Percentiles rank a stretch among this genome's conserved stretches.
Conservation (phyloP, 352 stramenopile genomes). For the Pythium sukuiense region DNA sequence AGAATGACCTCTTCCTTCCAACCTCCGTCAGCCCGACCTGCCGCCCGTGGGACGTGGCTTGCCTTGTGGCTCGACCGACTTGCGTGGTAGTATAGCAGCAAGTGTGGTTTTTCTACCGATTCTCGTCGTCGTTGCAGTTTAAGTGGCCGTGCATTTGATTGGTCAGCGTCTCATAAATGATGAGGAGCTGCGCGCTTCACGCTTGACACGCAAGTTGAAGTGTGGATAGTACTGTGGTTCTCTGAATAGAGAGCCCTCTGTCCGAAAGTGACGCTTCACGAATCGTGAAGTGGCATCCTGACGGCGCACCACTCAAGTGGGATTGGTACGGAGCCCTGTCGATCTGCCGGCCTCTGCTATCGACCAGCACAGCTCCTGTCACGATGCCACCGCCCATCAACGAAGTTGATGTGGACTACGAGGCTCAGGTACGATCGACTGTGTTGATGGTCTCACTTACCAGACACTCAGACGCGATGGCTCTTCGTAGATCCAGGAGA, state of each 20-base stretch:
- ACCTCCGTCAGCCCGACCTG: not conserved
- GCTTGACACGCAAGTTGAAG: slow-evolving; percentile 18
- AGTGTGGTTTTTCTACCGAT: slow-evolving; percentile 5
- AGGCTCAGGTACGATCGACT: slow-evolving; percentile 48
- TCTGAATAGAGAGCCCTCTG: not conserved
- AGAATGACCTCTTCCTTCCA: not conserved
- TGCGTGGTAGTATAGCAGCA: too few relatives aligned
- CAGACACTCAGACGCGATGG: not conserved
- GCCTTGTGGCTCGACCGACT: too few relatives aligned
- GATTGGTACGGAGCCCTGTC: not conserved
- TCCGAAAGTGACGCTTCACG: slow-evolving; percentile 3
- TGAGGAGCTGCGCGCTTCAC: not conserved
- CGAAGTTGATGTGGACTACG: slow-evolving; percentile 66
- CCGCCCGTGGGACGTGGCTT: not conserved
- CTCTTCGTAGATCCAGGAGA: slow-evolving; percentile 64
- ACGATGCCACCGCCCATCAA: slow-evolving; percentile 63
- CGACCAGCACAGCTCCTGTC: not conserved
- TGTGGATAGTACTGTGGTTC: slow-evolving; percentile 2
- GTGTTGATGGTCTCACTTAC: not conserved
- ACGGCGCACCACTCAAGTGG: not conserved
- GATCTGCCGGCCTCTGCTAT: not conserved
- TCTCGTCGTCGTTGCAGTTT: slow-evolving; percentile 25
- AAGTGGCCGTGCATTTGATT: slow-evolving; percentile 21
- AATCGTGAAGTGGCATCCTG: not conserved
- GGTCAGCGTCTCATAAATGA: slow-evolving; percentile 11